Evolutionary conservation across 83 land plant species (phyloP), one percentile per base, ranked within the genome.

Genomic region (Thuja plicata): DNA sequence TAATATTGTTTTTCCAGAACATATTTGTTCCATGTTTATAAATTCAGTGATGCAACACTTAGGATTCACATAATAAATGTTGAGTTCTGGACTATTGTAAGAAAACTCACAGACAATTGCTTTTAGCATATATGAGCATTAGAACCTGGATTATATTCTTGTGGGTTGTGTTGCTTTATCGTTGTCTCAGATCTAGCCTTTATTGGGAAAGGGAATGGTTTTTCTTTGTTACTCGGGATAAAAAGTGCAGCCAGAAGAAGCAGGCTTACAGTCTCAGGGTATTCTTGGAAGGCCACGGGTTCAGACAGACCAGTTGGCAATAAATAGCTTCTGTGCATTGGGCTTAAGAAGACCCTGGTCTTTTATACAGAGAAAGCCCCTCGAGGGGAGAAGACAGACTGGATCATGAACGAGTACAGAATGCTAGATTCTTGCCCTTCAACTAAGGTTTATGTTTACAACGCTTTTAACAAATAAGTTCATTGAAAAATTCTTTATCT

Each of bases 331-430:
- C 89, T 90, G 0, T 88, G 91, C 48, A 89, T 94, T 46, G 96
- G 96, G 16, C 87, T 92, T 16, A 93, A 88, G 87, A 93, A 93
- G 88, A 93, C 94, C 6, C 92, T 94, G 38, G 96, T 94, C 27
- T 94, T 91, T 90, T 94, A 94, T 86, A 83, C 70, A 41, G 96
- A 94, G 0, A 89, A 94, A 86, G 93, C 94, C 0, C 94, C 96
- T 0, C 43, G 89, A 13, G 93, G 94, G 0, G 41, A n/a, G 71
- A 94, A 91, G 87, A 94, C 96, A 34, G 94, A 94, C 55, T 94
- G 96, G 96, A 88, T 94, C 79, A 94, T 94, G 96, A 92, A 94
- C 73, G 96, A 94, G 77, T 94, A 94, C 87, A 92, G 94, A 60
- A 83, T 94, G 32, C 96, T 94, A 27, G 93, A 91, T 35, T 38